Conservation (phyloP, 768 basidiomycete species). For the Termitomyces sp. region DNA sequence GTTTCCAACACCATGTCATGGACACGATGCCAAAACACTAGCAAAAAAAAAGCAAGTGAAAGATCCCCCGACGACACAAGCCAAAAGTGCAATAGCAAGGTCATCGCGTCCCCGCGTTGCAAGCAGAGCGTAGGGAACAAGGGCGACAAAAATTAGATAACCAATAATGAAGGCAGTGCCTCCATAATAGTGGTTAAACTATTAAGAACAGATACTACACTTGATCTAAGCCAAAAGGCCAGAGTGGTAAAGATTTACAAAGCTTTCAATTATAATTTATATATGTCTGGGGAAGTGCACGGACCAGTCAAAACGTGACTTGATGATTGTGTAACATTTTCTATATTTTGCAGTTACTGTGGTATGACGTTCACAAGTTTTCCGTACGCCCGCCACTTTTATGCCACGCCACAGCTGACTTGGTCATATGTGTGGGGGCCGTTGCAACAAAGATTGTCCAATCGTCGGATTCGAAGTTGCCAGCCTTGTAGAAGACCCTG, state of each 20-base stretch:
- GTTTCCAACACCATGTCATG: constrained; percentile 1
- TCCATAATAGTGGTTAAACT: constrained; percentile 68
- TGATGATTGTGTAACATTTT: neutral
- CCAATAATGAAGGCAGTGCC: constrained; percentile 52
- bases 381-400: neutral
- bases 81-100: constrained; percentile 53
- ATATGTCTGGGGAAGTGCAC: constrained; percentile 9
- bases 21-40: constrained; percentile 6
- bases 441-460: too few relatives aligned
- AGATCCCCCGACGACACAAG: constrained; percentile 63
- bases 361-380: neutral
- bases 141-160: constrained; percentile 57
- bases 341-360: too few relatives aligned
- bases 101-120: constrained; percentile 53
- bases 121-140: constrained; percentile 55
- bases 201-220: constrained; percentile 97
- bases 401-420: neutral
- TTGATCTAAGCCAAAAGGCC: constrained; percentile 97
- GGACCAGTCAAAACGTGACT: constrained; percentile 8
- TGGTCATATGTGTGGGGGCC: neutral
- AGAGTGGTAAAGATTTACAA: constrained; percentile 61
- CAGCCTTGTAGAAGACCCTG: too few relatives aligned
- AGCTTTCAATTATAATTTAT: neutral
- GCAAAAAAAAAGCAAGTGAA: constrained; percentile 21
- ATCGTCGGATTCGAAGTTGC: neutral